These are phyloP conservation scores for Rosa hybrid DNA, from an alignment of 331 rosid species.

Conservation along the genomic window DNA sequence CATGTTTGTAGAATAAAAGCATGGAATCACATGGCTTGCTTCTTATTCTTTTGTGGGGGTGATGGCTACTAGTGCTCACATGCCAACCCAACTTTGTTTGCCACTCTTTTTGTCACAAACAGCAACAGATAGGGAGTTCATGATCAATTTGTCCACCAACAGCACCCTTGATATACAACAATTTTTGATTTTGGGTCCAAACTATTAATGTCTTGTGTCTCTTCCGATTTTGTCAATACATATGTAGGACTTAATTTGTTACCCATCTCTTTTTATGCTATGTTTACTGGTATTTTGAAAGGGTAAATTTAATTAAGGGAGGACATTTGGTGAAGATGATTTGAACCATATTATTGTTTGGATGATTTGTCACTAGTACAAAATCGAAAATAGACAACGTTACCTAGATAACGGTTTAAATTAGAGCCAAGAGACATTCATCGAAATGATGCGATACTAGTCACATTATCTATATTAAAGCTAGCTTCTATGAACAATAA, in stretches of 20 bases:
- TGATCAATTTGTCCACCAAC: conserved; percentile 37
- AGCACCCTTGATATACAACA: conserved; percentile 17
- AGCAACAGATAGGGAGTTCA: conserved; percentile 14
- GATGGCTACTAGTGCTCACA: conserved; percentile 55
- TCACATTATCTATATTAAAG: too few relatives aligned
- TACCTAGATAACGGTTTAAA: too few relatives aligned
- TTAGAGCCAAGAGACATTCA: too few relatives aligned
- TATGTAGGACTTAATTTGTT: background rate
- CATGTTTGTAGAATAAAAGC: conserved; percentile 65
- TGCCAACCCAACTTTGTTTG: conserved; percentile 51
- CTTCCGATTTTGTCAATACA: conserved; percentile 20
- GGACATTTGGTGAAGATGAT: too few relatives aligned
- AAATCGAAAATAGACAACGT: too few relatives aligned
- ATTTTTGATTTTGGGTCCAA: conserved; percentile 36
- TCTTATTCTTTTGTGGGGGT: conserved; percentile 33
- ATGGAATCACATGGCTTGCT: conserved; percentile 62
- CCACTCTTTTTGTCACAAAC: conserved; percentile 23
- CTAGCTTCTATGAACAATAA: too few relatives aligned
- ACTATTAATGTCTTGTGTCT: conserved; percentile 20
- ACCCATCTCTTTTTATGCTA: background rate
- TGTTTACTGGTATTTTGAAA: background rate
- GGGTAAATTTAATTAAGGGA: background rate
- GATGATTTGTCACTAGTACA: too few relatives aligned
- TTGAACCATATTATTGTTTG: too few relatives aligned
- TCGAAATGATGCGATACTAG: too few relatives aligned